phyloP scores from a whole-genome alignment of 2,329 filamentous ascomycete genomes.

The Helotiales sp. region DNA sequence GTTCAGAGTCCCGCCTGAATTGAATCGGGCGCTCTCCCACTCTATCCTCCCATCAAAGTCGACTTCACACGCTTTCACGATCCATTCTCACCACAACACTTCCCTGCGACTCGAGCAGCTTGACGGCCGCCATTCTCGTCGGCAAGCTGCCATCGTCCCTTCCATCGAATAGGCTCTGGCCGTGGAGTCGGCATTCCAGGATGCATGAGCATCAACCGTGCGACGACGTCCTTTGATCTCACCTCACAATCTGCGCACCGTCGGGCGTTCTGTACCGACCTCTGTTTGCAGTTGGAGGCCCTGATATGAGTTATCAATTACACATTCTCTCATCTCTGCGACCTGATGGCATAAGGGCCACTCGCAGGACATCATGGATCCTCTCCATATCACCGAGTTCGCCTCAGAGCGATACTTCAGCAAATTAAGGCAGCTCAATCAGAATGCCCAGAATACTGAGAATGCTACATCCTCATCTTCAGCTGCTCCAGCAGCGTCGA shows the following conservation, averaged over 20 bases:
- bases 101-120: background rate
- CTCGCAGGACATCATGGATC: slow-evolving; percentile 51
- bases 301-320: slow-evolving; percentile 33
- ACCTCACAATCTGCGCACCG: slow-evolving; percentile 22
- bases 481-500: slow-evolving; percentile 26
- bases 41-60: background rate
- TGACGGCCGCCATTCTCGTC: background rate
- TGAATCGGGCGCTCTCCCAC: background rate
- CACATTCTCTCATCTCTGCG: slow-evolving; percentile 24
- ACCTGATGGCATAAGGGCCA: slow-evolving; percentile 33
- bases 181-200: slow-evolving; percentile 15
- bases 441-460: slow-evolving; percentile 38
- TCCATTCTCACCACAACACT: background rate
- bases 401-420: slow-evolving; percentile 64
- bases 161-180: slow-evolving; percentile 7
- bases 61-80: background rate
- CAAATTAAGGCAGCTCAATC: slow-evolving; percentile 57
- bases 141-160: slow-evolving; percentile 13
- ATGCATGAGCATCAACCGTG: slow-evolving; percentile 32
- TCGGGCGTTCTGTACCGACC: slow-evolving; percentile 23
- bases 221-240: slow-evolving; percentile 20
- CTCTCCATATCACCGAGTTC: slow-evolving; percentile 64
- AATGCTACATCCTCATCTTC: slow-evolving; percentile 36
- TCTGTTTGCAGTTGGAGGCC: slow-evolving; percentile 20
- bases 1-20: background rate